A percentile compares a stretch with the other conserved stretches of the same genome.
Evolutionary conservation across 441 rosid species (phyloP).

Genomic region (Viola pubescens): DNA sequence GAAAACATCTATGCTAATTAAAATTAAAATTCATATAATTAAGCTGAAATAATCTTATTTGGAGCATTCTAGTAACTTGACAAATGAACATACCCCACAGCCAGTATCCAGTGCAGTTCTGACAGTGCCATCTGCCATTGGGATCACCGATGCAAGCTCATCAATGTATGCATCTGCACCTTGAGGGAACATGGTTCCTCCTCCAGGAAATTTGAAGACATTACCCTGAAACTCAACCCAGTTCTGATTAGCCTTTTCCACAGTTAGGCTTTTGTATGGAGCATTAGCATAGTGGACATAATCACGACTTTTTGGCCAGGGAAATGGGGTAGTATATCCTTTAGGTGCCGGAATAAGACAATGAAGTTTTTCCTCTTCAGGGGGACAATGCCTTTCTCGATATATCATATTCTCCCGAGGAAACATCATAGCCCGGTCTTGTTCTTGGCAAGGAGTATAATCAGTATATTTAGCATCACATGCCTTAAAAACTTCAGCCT

Average conservation of each 20-base stretch:
- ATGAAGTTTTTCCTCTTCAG: slow-evolving; percentile 37
- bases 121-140: slow-evolving; percentile 64
- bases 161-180: slow-evolving; percentile 81
- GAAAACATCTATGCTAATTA: too few species aligned
- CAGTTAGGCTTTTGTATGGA: slow-evolving; percentile 71
- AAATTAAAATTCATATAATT: neutral
- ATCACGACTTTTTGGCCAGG: slow-evolving; percentile 75
- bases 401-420: slow-evolving; percentile 52
- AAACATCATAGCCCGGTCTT: slow-evolving; percentile 54
- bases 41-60: neutral
- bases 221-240: slow-evolving; percentile 74
- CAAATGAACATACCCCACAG: slow-evolving; percentile 61
- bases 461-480: slow-evolving; percentile 46
- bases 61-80: neutral
- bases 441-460: slow-evolving; percentile 76
- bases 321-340: slow-evolving; percentile 65
- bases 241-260: slow-evolving; percentile 78
- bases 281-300: slow-evolving; percentile 74
- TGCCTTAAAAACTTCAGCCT: slow-evolving; percentile 29
- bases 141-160: slow-evolving; percentile 54
- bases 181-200: slow-evolving; percentile 91
- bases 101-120: slow-evolving; percentile 88
- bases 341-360: slow-evolving; percentile 78
- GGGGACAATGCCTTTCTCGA: slow-evolving; percentile 87
- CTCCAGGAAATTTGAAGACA: slow-evolving; percentile 76